These are phyloP conservation scores for Lignosus rhinocerotis DNA, from an alignment of 1,284 basidiomycete genomes.

Conservation along the genomic window DNA sequence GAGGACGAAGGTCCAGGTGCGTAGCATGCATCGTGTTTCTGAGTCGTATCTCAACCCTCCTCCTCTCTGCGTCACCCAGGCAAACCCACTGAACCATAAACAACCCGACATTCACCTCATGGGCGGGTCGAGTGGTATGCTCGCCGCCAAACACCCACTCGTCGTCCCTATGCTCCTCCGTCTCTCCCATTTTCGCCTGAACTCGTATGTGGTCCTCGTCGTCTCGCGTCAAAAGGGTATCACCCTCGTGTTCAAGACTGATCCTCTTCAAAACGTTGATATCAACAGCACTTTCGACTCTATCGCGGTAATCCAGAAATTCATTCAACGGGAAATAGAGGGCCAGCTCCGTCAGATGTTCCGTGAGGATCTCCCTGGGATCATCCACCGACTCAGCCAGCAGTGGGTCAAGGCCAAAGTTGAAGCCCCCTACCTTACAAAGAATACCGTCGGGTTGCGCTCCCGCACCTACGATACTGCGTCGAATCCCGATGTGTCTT, in stretches of 20 bases:
- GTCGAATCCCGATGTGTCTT: constrained; percentile 32
- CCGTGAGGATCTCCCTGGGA: constrained; percentile 93
- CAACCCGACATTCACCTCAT: constrained; percentile 80
- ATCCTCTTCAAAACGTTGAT: constrained; percentile 96
- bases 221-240: constrained; percentile 97
- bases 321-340: constrained; percentile 96
- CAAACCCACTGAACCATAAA: constrained; percentile 93
- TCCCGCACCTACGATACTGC: constrained; percentile 36
- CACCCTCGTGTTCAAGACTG: constrained; percentile 99
- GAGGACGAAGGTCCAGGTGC: constrained; percentile 93
- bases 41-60: background rate
- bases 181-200: constrained; percentile 91
- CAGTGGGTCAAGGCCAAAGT: constrained; percentile 91
- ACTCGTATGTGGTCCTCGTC: constrained; percentile 96
- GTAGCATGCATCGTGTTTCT: constrained; percentile 19
- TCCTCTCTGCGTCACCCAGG: constrained; percentile 46
- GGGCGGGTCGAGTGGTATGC: constrained; percentile 77
- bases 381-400: constrained; percentile 95
- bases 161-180: constrained; percentile 98
- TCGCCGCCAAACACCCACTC: constrained; percentile 90
- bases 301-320: constrained; percentile 96
- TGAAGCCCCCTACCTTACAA: constrained; percentile 73
- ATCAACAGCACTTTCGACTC: constrained; percentile 98
- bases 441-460: constrained; percentile 39
- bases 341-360: constrained; percentile 98